Evolutionary conservation across 1,139 yeast species (phyloP).

Genomic region (Suhomyces taliae): DNA sequence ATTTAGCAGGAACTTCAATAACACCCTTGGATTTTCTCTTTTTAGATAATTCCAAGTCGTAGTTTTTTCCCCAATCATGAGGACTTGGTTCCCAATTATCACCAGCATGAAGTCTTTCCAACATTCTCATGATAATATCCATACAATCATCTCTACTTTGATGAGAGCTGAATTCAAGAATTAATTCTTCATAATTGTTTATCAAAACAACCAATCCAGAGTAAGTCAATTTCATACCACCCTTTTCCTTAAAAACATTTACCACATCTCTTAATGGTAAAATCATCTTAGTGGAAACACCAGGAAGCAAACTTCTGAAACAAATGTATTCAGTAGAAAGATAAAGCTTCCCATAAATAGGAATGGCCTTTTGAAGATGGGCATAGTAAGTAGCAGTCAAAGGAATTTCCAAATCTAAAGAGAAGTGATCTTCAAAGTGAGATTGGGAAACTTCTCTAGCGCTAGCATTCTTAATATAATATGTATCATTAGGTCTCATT

Average conservation of each 20-base stretch:
- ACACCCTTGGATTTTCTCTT: neutral
- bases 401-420: constrained; percentile 51
- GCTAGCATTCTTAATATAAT: constrained; percentile 42
- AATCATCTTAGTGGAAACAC: constrained; percentile 79
- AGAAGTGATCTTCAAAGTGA: constrained; percentile 65
- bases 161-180: constrained; percentile 70
- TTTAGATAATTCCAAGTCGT: constrained; percentile 14
- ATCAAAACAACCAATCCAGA: constrained; percentile 68
- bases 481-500: constrained; percentile 44
- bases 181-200: constrained; percentile 73
- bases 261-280: constrained; percentile 75
- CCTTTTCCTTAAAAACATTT: constrained; percentile 62
- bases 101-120: constrained; percentile 42
- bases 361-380: constrained; percentile 68
- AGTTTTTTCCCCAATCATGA: constrained; percentile 31
- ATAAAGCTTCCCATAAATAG: constrained; percentile 81
- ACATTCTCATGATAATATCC: constrained; percentile 45
- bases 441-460: constrained; percentile 48
- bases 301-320: constrained; percentile 78
- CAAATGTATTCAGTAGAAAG: constrained; percentile 68
- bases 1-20: neutral
- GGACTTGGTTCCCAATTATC: constrained; percentile 29
- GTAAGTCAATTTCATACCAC: constrained; percentile 52
- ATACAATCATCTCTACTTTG: constrained; percentile 75
- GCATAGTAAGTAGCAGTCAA: constrained; percentile 71